Evolutionary conservation across 495 filamentous ascomycete species (phyloP).

Genomic region (Daldinia decipiens): DNA sequence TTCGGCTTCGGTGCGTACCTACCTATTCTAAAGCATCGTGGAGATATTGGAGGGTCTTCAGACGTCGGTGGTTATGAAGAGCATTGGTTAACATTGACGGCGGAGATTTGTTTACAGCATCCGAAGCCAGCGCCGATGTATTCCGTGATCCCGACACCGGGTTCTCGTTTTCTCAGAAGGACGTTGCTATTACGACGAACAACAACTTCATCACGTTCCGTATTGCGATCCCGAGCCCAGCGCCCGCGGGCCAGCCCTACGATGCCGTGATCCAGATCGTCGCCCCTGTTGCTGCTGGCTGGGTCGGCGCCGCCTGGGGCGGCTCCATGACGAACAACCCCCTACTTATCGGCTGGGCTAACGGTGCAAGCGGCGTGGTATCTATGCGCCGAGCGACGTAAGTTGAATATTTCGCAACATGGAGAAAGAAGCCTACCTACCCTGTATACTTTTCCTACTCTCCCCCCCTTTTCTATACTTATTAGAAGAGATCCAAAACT

Average conservation of each 20-base stretch:
- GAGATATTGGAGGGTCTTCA: background rate
- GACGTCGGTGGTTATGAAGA: background rate
- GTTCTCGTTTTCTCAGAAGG: conserved; percentile 59
- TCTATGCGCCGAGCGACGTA: conserved; percentile 54
- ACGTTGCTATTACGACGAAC: conserved; percentile 52
- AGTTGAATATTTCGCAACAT: conserved; percentile 24
- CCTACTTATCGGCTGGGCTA: conserved; percentile 52
- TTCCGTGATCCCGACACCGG: conserved; percentile 61
- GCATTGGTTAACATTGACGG: conserved; percentile 16
- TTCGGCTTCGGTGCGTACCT: conserved; percentile 40
- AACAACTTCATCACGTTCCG: conserved; percentile 51
- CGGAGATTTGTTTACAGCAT: conserved; percentile 11
- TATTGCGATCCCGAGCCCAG: conserved; percentile 52
- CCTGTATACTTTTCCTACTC: no score
- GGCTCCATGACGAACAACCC: conserved; percentile 56
- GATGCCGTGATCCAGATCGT: conserved; percentile 58
- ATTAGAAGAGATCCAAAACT: background rate
- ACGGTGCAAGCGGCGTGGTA: conserved; percentile 41
- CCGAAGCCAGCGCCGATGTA: conserved; percentile 42
- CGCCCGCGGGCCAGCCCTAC: conserved; percentile 42
- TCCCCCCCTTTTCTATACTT: background rate
- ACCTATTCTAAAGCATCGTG: background rate
- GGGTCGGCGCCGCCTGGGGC: conserved; percentile 57
- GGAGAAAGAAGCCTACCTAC: no score
- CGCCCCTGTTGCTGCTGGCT: conserved; percentile 54